A percentile compares a stretch with the other conserved stretches of the same genome.
Conservation (phyloP, 805 yeast genomes). For the Candida silvatica region DNA sequence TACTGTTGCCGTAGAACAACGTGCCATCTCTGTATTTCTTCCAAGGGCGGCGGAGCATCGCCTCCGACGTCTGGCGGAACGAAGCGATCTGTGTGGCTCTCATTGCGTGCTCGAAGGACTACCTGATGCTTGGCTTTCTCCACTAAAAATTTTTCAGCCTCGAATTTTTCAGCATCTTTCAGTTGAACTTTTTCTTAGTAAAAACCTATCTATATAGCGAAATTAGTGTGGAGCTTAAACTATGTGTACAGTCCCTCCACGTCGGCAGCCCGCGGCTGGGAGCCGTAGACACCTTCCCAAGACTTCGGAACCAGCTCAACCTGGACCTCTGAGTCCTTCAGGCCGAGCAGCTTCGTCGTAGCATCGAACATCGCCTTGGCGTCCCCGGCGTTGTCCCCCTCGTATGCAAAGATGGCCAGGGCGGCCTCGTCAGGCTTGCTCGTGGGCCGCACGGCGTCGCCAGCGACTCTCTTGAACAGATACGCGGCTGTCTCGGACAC, state of each 20-base stretch:
- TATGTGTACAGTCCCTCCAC: no score
- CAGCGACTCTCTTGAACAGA: slow-evolving; percentile 1
- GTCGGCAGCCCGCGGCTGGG: no score
- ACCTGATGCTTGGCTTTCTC: background rate
- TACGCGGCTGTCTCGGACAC: slow-evolving; percentile 6
- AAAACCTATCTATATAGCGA: slow-evolving; percentile 38
- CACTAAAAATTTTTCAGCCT: background rate
- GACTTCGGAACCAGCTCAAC: slow-evolving; percentile 52
- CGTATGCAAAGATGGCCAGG: slow-evolving; percentile 54
- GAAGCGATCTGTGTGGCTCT: slow-evolving; percentile 4
- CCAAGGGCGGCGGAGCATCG: slow-evolving; percentile 78
- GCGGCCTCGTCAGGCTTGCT: slow-evolving; percentile 3
- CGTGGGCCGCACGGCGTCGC: slow-evolving; percentile 1
- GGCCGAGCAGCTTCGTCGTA: slow-evolving; percentile 19
- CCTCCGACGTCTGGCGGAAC: slow-evolving; percentile 7
- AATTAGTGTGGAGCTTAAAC: no score
- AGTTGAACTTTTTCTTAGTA: background rate
- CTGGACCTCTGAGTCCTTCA: background rate
- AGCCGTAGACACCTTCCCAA: slow-evolving; percentile 85
- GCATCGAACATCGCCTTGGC: slow-evolving; percentile 44
- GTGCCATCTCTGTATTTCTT: slow-evolving; percentile 76
- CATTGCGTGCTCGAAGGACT: slow-evolving; percentile 3
- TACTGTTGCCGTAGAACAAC: slow-evolving; percentile 71
- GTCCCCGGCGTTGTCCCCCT: slow-evolving; percentile 81
- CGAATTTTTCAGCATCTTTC: background rate